Percentiles rank a stretch among this genome's conserved stretches.
Evolutionary conservation across 305 asterid genomes (phyloP).

Genomic region (Fraxinus ornus): DNA sequence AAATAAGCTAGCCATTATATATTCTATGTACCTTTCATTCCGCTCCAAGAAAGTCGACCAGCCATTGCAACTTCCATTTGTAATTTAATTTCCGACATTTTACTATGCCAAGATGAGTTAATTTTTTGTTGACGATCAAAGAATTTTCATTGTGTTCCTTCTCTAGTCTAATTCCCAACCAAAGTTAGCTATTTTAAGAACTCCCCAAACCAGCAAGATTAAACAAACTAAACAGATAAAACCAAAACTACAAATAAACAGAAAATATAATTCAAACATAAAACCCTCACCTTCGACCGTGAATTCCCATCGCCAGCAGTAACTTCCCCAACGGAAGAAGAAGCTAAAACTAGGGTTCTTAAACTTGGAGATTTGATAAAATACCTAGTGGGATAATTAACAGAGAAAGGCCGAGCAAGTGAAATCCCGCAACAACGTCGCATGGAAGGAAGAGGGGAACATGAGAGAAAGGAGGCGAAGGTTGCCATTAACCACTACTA

Average conservation of each 20-base stretch:
- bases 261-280: not conserved
- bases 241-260: not conserved
- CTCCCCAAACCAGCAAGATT: not conserved
- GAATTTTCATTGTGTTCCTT: not conserved
- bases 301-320: slow-evolving; percentile 37
- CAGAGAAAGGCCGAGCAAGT: slow-evolving; percentile 24
- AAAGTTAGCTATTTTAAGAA: not conserved
- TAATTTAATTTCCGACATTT: not conserved
- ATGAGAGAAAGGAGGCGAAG: slow-evolving; percentile 55
- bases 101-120: not conserved
- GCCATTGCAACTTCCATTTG: not conserved
- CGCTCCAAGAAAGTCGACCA: slow-evolving; percentile 3
- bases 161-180: not conserved
- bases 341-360: slow-evolving; percentile 30
- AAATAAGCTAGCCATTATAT: slow-evolving; percentile 2
- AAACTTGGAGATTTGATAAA: slow-evolving; percentile 24
- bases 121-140: slow-evolving; percentile 8
- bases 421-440: slow-evolving; percentile 18
- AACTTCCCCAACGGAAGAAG: slow-evolving; percentile 43
- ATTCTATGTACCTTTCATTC: not conserved
- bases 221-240: not conserved
- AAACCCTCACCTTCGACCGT: slow-evolving; percentile 50
- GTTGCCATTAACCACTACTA: slow-evolving; percentile 65
- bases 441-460: slow-evolving; percentile 28
- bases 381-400: slow-evolving; percentile 13